These are phyloP conservation scores for Leishmania martiniquensis DNA, from an alignment of 208 protist species.

Conservation along the genomic window DNA sequence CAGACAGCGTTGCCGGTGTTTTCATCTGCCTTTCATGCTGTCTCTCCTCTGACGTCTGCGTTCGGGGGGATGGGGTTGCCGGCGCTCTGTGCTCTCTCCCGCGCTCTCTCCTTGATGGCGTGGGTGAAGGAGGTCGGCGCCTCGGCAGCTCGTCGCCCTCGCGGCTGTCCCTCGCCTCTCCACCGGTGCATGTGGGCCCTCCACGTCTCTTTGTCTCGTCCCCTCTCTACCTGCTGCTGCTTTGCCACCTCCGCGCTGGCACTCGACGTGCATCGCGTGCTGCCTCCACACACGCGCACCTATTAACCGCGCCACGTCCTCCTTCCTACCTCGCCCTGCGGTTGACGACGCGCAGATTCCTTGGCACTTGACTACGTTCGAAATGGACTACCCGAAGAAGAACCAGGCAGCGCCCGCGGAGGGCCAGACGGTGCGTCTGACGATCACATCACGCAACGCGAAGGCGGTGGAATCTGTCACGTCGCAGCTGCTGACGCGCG, in stretches of 20 bases:
- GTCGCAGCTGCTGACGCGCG: constrained; percentile 93
- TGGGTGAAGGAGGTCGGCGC: neutral
- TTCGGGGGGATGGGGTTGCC: too few relatives aligned
- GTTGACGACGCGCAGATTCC: constrained; percentile 14
- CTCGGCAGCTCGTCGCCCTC: neutral
- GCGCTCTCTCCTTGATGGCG: neutral
- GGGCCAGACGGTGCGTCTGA: constrained; percentile 96
- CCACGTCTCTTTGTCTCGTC: neutral
- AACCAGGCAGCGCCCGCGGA: constrained; percentile 50
- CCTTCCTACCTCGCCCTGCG: neutral
- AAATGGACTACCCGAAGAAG: constrained; percentile 88
- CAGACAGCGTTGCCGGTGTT: too few relatives aligned
- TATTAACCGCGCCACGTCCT: neutral
- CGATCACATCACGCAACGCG: constrained; percentile 96
- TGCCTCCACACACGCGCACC: neutral
- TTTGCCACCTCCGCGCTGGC: neutral
- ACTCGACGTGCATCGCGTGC: neutral
- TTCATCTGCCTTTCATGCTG: too few relatives aligned
- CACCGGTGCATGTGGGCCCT: neutral
- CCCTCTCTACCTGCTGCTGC: neutral
- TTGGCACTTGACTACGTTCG: constrained; percentile 74
- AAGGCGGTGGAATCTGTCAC: constrained; percentile 98
- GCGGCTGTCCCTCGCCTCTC: neutral
- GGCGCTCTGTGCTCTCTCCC: neutral
- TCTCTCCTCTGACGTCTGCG: too few relatives aligned